phyloP scores from a whole-genome alignment of 2,329 filamentous ascomycete species.

The Fusarium decemcellulare region DNA sequence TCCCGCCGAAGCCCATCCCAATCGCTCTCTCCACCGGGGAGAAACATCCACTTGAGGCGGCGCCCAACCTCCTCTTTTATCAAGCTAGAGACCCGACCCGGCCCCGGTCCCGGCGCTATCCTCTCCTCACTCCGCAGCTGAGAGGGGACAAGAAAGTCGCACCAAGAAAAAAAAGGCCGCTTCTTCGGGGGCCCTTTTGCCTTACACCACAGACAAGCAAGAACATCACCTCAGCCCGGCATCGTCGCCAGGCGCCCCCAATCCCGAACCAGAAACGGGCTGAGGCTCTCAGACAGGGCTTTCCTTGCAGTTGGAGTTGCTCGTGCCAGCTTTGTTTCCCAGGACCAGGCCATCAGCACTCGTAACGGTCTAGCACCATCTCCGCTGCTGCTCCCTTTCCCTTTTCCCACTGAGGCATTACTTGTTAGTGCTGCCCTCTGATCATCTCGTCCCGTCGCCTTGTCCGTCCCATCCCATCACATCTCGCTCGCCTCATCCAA shows the following conservation, averaged over 20 bases:
- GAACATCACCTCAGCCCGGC: constrained; percentile 12
- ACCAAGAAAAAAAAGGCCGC: constrained; percentile 23
- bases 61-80: constrained; percentile 37
- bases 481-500: constrained; percentile 30
- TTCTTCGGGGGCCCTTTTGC: constrained; percentile 5
- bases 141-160: constrained; percentile 6
- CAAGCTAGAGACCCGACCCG: constrained; percentile 40
- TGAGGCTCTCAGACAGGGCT: constrained; percentile 35
- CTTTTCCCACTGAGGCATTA: constrained; percentile 4
- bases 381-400: background rate
- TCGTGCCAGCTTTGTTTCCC: constrained; percentile 19
- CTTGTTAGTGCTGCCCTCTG: constrained; percentile 17
- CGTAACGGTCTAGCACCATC: background rate
- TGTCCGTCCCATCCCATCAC: background rate
- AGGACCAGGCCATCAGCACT: constrained; percentile 29
- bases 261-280: constrained; percentile 32
- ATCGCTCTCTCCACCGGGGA: constrained; percentile 17
- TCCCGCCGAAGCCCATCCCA: constrained; percentile 13
- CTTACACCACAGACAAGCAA: background rate
- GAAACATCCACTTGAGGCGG: constrained; percentile 22
- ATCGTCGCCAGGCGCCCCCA: constrained; percentile 17
- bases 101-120: constrained; percentile 42
- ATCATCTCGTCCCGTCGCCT: background rate
- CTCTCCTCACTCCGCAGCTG: constrained; percentile 25
- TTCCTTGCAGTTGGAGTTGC: constrained; percentile 30